Conservation (phyloP, 208 protist genomes). For the Porcisia hertigi region DNA sequence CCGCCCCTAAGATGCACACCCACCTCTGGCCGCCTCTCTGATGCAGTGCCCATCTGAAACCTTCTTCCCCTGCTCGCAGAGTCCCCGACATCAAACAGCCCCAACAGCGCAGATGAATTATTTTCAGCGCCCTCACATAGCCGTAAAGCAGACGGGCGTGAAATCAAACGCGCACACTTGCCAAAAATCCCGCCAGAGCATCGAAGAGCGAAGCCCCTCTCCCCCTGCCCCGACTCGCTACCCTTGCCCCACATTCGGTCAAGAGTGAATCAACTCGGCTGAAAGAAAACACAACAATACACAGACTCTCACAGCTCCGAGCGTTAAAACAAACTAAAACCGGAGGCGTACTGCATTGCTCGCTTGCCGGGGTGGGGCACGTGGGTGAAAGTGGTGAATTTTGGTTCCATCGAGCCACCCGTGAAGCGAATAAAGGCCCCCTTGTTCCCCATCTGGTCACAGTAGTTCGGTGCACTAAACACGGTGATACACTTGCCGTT, state of each 20-base stretch:
- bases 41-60: neutral
- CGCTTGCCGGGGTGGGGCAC: conserved; percentile 82
- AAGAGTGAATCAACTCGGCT: neutral
- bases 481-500: conserved; percentile 92
- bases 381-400: conserved; percentile 72
- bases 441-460: conserved; percentile 95
- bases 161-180: too few relatives aligned
- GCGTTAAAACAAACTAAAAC: conserved; percentile 53
- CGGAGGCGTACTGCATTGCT: conserved; percentile 80
- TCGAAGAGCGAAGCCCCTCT: neutral
- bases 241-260: neutral
- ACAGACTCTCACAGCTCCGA: neutral
- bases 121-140: neutral
- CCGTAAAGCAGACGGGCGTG: too few relatives aligned
- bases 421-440: conserved; percentile 90
- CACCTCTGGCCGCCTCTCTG: neutral
- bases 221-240: neutral
- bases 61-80: neutral
- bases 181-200: too few relatives aligned
- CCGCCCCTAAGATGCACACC: too few relatives aligned
- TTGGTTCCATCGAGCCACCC: conserved; percentile 72
- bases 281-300: too few relatives aligned
- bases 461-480: conserved; percentile 99
- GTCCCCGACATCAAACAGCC: neutral
- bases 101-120: neutral